Conservation (phyloP, 306 rosid species). For the Hylodesmum podocarpum region DNA sequence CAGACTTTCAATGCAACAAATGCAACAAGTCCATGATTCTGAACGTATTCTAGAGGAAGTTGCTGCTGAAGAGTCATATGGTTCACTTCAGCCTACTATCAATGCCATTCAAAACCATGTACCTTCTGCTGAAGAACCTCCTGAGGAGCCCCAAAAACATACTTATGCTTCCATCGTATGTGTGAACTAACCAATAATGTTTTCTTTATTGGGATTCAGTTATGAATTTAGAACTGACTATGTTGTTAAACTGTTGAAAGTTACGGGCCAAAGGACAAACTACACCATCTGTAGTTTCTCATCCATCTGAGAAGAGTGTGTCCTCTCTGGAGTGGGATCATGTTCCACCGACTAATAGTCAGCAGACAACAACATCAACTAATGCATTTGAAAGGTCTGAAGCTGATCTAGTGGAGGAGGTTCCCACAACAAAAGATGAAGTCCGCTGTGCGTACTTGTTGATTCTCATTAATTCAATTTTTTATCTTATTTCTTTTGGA, state of each 20-base stretch:
- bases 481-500: neutral
- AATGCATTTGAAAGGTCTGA: constrained; percentile 27
- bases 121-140: constrained; percentile 60
- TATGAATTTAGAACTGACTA: constrained; percentile 30
- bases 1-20: constrained; percentile 57
- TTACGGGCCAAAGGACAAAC: constrained; percentile 64
- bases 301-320: constrained; percentile 14
- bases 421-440: constrained; percentile 25
- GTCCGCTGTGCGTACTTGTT: constrained; percentile 15
- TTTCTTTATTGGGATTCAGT: constrained; percentile 3
- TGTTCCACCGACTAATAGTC: neutral
- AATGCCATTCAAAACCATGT: constrained; percentile 48
- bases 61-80: constrained; percentile 50
- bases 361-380: neutral
- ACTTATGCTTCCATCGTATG: constrained; percentile 92
- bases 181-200: constrained; percentile 16
- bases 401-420: constrained; percentile 18
- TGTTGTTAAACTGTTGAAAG: constrained; percentile 39
- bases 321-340: constrained; percentile 27
- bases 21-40: constrained; percentile 55
- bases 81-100: constrained; percentile 50
- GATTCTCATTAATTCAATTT: neutral
- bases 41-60: constrained; percentile 51
- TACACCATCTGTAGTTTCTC: constrained; percentile 18
- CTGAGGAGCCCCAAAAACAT: constrained; percentile 83